A percentile compares a stretch with the other conserved stretches of the same genome.
Conservation (phyloP, 2,329 filamentous ascomycete species). For the Colletotrichum cordylinicola region DNA sequence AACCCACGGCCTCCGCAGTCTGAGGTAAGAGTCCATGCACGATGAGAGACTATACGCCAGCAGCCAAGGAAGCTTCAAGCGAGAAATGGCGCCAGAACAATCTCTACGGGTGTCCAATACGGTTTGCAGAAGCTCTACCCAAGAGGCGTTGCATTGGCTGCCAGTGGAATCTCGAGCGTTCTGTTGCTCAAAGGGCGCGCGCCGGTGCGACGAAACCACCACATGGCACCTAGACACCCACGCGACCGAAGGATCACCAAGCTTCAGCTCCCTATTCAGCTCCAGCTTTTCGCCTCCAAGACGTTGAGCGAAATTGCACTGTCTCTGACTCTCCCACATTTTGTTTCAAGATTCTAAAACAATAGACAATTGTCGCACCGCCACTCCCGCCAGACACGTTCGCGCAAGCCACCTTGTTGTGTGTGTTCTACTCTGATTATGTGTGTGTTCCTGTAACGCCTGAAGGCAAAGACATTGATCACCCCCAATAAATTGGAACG, state of each 20-base stretch:
- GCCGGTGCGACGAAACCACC: background rate
- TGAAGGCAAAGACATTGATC: background rate
- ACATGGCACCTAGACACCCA: background rate
- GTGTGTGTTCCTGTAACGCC: background rate
- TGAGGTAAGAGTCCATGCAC: background rate
- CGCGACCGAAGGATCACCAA: background rate
- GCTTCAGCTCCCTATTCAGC: background rate
- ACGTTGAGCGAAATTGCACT: background rate
- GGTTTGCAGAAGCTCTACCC: background rate
- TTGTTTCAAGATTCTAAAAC: background rate
- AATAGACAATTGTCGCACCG: constrained; percentile 8
- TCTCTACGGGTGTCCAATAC: too few species aligned
- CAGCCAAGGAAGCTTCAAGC: background rate
- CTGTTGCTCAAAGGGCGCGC: background rate
- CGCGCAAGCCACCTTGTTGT: background rate
- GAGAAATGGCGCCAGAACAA: background rate
- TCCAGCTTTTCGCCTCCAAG: background rate
- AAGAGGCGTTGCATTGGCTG: background rate
- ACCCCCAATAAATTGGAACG: background rate
- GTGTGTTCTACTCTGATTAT: background rate
- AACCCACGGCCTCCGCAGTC: background rate
- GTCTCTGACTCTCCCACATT: background rate
- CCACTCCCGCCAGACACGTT: background rate
- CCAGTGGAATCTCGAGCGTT: background rate
- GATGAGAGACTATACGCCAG: background rate